phyloP scores from a whole-genome alignment of 257 asterid genomes.

The Plantago major region DNA sequence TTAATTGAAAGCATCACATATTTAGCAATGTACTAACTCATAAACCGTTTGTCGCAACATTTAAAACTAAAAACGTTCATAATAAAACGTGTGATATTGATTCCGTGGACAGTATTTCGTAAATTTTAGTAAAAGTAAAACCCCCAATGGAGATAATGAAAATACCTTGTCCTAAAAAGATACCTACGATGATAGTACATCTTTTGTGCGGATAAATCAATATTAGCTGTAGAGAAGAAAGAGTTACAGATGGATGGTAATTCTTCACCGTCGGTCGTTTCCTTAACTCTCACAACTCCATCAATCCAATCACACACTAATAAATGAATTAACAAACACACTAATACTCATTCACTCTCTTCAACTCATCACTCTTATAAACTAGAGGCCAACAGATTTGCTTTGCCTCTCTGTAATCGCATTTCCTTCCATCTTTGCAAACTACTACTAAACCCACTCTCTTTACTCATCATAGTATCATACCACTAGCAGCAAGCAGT shows the following conservation, averaged over 20 bases:
- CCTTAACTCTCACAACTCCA: background rate
- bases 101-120: no score
- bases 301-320: background rate
- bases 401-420: constrained; percentile 15
- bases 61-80: no score
- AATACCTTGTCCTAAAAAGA: no score
- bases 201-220: constrained; percentile 20
- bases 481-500: no score
- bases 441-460: background rate
- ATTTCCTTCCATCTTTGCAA: background rate
- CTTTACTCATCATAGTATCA: background rate
- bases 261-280: constrained; percentile 9
- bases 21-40: no score
- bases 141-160: no score
- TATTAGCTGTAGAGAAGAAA: background rate
- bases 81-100: no score
- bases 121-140: no score
- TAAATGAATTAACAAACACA: background rate
- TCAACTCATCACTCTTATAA: background rate
- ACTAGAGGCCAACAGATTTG: background rate
- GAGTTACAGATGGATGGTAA: background rate
- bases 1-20: no score
- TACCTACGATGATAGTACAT: no score
- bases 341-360: background rate
- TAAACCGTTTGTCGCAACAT: no score